Conservation (phyloP, 106 monocot genomes). For the Dioscorea zingiberensis region DNA sequence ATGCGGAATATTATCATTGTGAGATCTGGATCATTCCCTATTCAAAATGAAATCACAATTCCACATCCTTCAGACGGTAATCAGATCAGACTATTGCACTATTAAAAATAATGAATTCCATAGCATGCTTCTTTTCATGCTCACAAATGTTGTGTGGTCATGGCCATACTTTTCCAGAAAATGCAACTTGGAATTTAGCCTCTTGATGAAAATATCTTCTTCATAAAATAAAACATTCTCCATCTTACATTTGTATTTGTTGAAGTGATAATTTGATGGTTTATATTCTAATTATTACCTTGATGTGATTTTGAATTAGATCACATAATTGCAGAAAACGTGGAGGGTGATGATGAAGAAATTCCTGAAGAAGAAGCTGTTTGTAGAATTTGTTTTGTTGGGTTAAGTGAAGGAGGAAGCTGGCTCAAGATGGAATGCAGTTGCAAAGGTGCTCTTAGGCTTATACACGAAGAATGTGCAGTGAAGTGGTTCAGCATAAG, state of each 20-base stretch:
- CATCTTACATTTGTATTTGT: too few species aligned
- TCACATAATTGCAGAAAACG: slow-evolving; percentile 8
- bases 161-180: too few species aligned
- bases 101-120: too few species aligned
- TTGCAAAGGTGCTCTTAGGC: slow-evolving; percentile 47
- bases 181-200: too few species aligned
- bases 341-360: slow-evolving; percentile 39
- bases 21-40: slow-evolving; percentile 28
- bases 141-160: too few species aligned
- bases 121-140: background rate
- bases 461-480: slow-evolving; percentile 50
- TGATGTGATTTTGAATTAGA: slow-evolving; percentile 9
- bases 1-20: slow-evolving; percentile 28
- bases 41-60: slow-evolving; percentile 1
- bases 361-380: slow-evolving; percentile 51
- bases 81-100: background rate
- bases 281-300: too few species aligned
- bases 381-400: slow-evolving; percentile 37
- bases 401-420: slow-evolving; percentile 37
- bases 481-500: slow-evolving; percentile 53
- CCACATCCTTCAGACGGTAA: slow-evolving; percentile 23
- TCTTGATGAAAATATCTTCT: too few species aligned
- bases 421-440: slow-evolving; percentile 53
- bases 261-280: too few species aligned
- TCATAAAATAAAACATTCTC: too few species aligned